Percentiles rank a stretch among this genome's conserved stretches.
Evolutionary conservation across 495 filamentous ascomycete genomes (phyloP).

Genomic region (Neurospora sp.): DNA sequence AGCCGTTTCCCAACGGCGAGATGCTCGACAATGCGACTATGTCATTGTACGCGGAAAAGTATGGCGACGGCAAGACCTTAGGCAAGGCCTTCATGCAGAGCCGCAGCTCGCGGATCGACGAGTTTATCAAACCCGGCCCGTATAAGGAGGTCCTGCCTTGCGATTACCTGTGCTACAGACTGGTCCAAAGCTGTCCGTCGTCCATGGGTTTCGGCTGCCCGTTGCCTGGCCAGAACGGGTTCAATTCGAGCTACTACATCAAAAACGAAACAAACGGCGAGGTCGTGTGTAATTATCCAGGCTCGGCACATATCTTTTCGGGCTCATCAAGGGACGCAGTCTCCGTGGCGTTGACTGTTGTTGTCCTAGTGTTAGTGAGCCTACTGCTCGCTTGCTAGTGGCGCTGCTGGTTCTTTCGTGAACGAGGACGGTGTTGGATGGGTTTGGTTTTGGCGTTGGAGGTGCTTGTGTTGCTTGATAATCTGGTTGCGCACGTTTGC

Average conservation of each 20-base stretch:
- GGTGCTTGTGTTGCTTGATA: background rate
- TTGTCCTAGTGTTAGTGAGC: constrained; percentile 7
- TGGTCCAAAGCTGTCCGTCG: constrained; percentile 80
- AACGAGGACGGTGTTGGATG: background rate
- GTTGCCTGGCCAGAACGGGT: constrained; percentile 33
- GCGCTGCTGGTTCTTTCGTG: background rate
- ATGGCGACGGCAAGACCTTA: background rate
- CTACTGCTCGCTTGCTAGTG: background rate
- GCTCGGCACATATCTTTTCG: constrained; percentile 29
- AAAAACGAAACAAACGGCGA: constrained; percentile 13
- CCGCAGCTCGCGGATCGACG: constrained; percentile 64
- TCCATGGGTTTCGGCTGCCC: constrained; percentile 72
- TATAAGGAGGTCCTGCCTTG: constrained; percentile 92
- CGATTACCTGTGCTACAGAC: constrained; percentile 67
- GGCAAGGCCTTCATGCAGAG: constrained; percentile 38
- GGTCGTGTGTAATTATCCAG: constrained; percentile 39
- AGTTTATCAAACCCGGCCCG: constrained; percentile 63
- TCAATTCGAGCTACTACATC: constrained; percentile 57
- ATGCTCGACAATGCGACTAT: constrained; percentile 24
- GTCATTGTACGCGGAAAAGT: constrained; percentile 21
- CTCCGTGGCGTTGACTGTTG: constrained; percentile 10
- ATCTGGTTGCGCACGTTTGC: background rate
- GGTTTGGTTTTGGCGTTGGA: background rate
- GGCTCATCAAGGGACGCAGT: constrained; percentile 7
- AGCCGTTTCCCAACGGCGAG: constrained; percentile 64